Evolutionary conservation across 345 rosid genomes (phyloP).

Genomic region (Bruguiera sexangula): DNA sequence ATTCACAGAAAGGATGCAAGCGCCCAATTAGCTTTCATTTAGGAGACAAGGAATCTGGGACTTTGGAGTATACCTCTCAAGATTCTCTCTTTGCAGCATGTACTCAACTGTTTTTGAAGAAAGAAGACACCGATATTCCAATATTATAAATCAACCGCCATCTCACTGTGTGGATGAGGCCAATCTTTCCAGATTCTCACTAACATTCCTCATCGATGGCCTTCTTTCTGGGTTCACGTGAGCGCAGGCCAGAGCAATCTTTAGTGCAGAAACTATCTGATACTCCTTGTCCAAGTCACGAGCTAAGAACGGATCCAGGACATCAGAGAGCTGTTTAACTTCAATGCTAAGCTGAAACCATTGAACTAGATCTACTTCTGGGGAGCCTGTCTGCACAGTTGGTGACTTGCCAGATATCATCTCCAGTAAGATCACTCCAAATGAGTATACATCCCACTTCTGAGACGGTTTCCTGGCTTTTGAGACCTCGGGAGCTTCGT

Average conservation of each 20-base stretch:
- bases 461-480: slow-evolving; percentile 22
- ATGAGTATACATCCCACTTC: slow-evolving; percentile 37
- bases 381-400: slow-evolving; percentile 3
- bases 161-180: neutral
- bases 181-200: slow-evolving; percentile 17
- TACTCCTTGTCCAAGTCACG: slow-evolving; percentile 15
- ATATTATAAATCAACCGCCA: neutral
- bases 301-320: slow-evolving; percentile 22
- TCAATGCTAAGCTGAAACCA: slow-evolving; percentile 25
- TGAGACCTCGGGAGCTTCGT: slow-evolving; percentile 28
- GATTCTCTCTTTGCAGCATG: too few relatives aligned
- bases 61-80: too few relatives aligned
- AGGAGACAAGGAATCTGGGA: too few relatives aligned
- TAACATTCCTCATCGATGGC: slow-evolving; percentile 27
- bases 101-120: too few relatives aligned
- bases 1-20: too few relatives aligned
- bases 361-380: slow-evolving; percentile 24
- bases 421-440: slow-evolving; percentile 24
- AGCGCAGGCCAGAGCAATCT: slow-evolving; percentile 25
- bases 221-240: slow-evolving; percentile 24
- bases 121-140: too few relatives aligned
- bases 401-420: slow-evolving; percentile 28
- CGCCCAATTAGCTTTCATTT: too few relatives aligned
- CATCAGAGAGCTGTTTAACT: slow-evolving; percentile 19
- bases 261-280: slow-evolving; percentile 18